Base-by-base conservation (phyloP, 352 stramenopile genomes). In the Phytophthora podocarpi region DNA sequence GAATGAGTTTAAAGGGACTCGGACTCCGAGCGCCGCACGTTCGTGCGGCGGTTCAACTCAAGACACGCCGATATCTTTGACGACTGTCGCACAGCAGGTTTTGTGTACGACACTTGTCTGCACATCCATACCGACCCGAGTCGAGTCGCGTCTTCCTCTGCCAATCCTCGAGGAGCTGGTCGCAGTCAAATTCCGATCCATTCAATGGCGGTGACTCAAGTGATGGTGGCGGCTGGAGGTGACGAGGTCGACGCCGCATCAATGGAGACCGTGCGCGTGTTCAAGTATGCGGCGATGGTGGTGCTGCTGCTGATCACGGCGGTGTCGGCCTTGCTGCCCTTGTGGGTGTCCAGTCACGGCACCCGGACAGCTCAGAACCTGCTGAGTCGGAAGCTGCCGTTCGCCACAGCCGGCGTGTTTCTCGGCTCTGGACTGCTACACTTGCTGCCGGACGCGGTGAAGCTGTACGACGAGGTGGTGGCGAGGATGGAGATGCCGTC, bases 361-460 rank as follows among this genome's bases (percentile, higher is more conserved):
- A 85, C 65, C 6, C 68, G 73, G 8, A 23, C 55, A 24, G 70
- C 76, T 50, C 65, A 70, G 47, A 62, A 73, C 26, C 24, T 80
- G 42, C 61, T 87, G 46, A 77, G 70, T 30, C 67, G 69, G 21
- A 89, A 89, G 72, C 73, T 89, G 21, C 80, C 76, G 30, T 89
- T 86, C 61, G 66, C 76, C 15, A 89, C 77, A 3, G 79, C 79
- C 8, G 75, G 79, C 58, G 77, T 89, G 13, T 89, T 89, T 50
- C 70, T 89, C 48, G 74, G 76, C 42, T 86, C 77, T 11, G 80
- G 80, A 1, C 53, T 89, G 61, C 63, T 89, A 57, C 77, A 89
- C 48, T 47, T 89, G 41, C 68, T 89, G 4, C 77, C 72, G 0
- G 80, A 89, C 24, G 71, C 77, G 1, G 77, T 85, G 20, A 79